phyloP scores from a whole-genome alignment of 371 early-diverging fungal species.

The Phascolomyces articulosus region DNA sequence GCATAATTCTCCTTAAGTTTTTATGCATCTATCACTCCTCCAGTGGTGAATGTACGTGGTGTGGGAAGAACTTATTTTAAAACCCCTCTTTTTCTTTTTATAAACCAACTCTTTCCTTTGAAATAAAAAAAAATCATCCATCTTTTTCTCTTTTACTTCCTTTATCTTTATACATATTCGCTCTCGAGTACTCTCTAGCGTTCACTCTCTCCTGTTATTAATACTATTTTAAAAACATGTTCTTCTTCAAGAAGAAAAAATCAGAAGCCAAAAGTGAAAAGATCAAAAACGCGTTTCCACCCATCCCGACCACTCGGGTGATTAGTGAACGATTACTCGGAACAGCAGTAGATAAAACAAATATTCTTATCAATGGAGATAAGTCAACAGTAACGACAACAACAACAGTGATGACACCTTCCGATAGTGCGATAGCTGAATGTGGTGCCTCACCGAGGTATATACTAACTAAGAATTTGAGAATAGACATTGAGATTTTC shows the following conservation, averaged over 20 bases:
- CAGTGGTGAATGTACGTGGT: no score
- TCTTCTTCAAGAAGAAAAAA: conserved; percentile 16
- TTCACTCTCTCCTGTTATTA: neutral
- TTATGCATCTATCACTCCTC: no score
- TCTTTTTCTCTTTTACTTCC: neutral
- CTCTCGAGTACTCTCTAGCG: no score
- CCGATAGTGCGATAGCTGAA: neutral
- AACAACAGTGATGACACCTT: neutral
- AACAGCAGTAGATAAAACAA: conserved; percentile 14
- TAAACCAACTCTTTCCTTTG: no score
- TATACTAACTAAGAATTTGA: neutral
- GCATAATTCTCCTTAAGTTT: no score
- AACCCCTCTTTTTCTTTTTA: no score
- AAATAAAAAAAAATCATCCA: neutral
- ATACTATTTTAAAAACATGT: conserved; percentile 1
- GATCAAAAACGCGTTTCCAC: conserved; percentile 5
- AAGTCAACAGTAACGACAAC: neutral
- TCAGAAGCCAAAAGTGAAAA: conserved; percentile 1
- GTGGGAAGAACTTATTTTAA: no score
- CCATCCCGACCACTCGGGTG: conserved; percentile 14
- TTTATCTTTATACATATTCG: no score
- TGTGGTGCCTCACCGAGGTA: neutral
- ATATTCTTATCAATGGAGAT: neutral
- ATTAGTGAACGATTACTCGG: conserved; percentile 14
- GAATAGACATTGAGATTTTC: no score